Evolutionary conservation across 371 early-diverging fungal genomes (phyloP).

Genomic region (Rhizopus delemar): DNA sequence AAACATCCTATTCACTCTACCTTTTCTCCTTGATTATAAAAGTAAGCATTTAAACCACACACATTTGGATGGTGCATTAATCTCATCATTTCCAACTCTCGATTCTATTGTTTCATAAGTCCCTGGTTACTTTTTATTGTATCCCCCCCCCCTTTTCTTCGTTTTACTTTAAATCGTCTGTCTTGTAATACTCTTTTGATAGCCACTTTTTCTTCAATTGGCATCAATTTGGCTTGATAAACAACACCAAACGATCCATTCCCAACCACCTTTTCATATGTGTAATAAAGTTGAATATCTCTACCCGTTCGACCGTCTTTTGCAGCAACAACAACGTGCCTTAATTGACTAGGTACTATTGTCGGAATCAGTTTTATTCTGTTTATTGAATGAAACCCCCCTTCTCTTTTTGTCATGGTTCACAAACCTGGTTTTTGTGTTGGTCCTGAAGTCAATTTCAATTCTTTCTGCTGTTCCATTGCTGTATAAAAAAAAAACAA

Average conservation of each 20-base stretch:
- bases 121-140: not conserved
- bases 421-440: not conserved
- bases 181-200: constrained; percentile 96
- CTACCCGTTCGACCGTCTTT: constrained; percentile 86
- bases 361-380: constrained; percentile 11
- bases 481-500: constrained; percentile 1
- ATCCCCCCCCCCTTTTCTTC: not conserved
- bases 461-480: constrained; percentile 1
- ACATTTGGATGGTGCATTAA: constrained; percentile 79
- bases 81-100: constrained; percentile 86
- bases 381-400: not conserved
- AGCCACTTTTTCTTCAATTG: constrained; percentile 77
- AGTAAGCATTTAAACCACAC: constrained; percentile 72
- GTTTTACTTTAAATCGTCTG: constrained; percentile 85
- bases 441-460: too few species aligned
- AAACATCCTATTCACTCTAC: constrained; percentile 1
- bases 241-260: constrained; percentile 97
- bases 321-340: constrained; percentile 59
- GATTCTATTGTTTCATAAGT: constrained; percentile 53
- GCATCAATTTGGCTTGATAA: constrained; percentile 86
- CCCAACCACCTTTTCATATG: constrained; percentile 87
- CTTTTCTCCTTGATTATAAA: constrained; percentile 70
- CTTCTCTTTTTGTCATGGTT: not conserved
- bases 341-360: constrained; percentile 12
- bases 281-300: constrained; percentile 82